Evolutionary conservation across 495 filamentous ascomycete genomes (phyloP), one percentile per base, ranked within the genome.

Genomic region (Podospora pseudocomata): DNA sequence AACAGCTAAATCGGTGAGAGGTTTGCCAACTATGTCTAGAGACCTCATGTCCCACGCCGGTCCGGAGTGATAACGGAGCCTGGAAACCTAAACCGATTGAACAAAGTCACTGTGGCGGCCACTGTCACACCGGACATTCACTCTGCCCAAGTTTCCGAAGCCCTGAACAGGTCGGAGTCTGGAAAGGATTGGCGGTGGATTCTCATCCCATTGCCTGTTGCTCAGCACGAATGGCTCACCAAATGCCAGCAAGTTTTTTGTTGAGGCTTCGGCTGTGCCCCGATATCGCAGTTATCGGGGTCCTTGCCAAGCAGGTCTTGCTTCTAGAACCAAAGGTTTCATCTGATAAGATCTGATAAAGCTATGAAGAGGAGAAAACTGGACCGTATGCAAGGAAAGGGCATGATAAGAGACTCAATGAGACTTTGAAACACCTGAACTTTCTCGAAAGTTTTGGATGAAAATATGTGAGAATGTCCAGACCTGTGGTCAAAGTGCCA

Each of bases 341-440:
- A 61, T 61, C 59, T 61, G 59, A 61, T 61, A 61, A 61, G 59
- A 61, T 61, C 59, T 30, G 26, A 30, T 32, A 61, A 26, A 26
- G 6, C 18, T 4, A 7, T 58, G 4, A 9, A 27, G 16, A 20
- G 6, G 16, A 20, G 1, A 20, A 18, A 20, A 3, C 56, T 9
- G 23, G 7, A 32, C 5, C 0, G 23, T 32, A 13, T 61, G 59
- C 26, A 20, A 20, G 23, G 32, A 61, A 7, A 32, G 7, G 30
- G 4, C 30, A 32, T 23, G 23, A 32, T 7, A 7, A 13, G 18
- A 26, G 18, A 30, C 16, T 28, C 13, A 4, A 58, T 4, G 6
- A 58, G 18, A 58, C 16, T 59, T 20, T 20, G 56, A 2, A 18
- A 27, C 3, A 59, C 56, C 3, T 6, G 5, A 58, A 39, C 5